Evolutionary conservation across 2,329 filamentous ascomycete species (phyloP), one percentile per base, ranked within the genome.

Genomic region (Pseudogymnoascus sp.): DNA sequence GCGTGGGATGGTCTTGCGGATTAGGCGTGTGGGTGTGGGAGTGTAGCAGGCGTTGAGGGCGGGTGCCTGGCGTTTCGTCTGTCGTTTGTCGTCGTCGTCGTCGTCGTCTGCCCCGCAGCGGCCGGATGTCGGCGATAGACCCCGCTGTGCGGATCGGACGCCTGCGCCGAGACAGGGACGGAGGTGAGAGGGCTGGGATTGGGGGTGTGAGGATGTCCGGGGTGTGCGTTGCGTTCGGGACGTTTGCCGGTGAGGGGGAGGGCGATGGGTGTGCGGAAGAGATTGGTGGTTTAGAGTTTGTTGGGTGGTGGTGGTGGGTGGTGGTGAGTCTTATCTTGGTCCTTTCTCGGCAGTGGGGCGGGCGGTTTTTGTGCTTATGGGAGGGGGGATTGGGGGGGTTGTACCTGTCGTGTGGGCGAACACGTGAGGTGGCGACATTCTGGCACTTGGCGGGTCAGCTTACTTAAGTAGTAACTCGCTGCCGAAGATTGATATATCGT

Each of bases 291-390:
- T 57, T 57, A 33, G 50, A 57, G 26, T 57, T 57, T 33, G 50
- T 57, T 57, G 50, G 47, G 50, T 57, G 50, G 26, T 19, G 11
- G 19, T 47, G 42, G 50, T 57, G 50, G 50, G 50, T 57, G 50
- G 33, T 26, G 50, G 50, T 57, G 50, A 57, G 50, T 57, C 50
- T 57, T 57, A 57, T 33, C 50, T 57, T 57, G 50, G 50, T 57
- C n/a, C 50, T 33, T 57, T 57, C 28, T 33, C 50, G 50, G 50
- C 50, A 33, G 50, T 57, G 50, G 50, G 50, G 28, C 50, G 50
- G 50, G 9, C 8, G 4, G 28, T 26, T 57, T 57, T n/a, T 57
- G 28, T 31, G 28, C 26, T 33, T 33, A 57, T 57, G 47, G 47
- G 47, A 26, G 17, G 9, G 47, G 11, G n/a, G 26, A 17, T 40